phyloP scores from a whole-genome alignment of 805 yeast species.

The Wickerhamiella galacta region DNA sequence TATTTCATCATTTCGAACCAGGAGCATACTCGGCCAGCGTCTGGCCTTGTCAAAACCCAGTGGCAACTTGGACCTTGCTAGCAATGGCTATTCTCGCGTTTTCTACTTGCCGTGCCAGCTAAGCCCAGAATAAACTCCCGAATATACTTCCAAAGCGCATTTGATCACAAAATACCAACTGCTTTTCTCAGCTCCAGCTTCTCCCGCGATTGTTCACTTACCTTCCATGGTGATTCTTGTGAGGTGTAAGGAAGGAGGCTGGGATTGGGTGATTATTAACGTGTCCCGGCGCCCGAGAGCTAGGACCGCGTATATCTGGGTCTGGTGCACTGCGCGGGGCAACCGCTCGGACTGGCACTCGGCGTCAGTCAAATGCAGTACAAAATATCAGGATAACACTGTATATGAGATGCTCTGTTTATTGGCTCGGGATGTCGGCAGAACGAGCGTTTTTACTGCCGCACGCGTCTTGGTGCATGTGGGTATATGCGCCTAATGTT shows the following conservation, averaged over 20 bases:
- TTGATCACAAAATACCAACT: not conserved
- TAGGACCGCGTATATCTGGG: conserved; percentile 1
- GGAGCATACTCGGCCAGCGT: not conserved
- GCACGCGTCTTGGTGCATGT: too few relatives aligned
- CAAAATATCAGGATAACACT: too few relatives aligned
- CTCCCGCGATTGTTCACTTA: conserved; percentile 1
- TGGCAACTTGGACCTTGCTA: not conserved
- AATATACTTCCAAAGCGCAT: not conserved
- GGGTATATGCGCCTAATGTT: too few relatives aligned
- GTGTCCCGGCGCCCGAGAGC: conserved; percentile 1
- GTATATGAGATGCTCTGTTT: too few relatives aligned
- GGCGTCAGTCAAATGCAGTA: too few relatives aligned
- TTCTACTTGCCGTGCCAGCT: not conserved
- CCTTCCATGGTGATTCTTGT: conserved; percentile 5
- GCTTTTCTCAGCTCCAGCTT: not conserved
- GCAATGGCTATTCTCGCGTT: not conserved
- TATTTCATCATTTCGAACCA: not conserved
- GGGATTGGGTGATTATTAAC: conserved; percentile 5
- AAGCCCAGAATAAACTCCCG: not conserved
- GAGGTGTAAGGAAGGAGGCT: conserved; percentile 4
- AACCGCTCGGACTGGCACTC: too few relatives aligned
- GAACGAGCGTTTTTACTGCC: too few relatives aligned
- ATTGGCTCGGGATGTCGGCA: too few relatives aligned
- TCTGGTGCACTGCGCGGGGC: too few relatives aligned
- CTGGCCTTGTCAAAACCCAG: not conserved